These are phyloP conservation scores for Diaporthe velutina DNA, from an alignment of 2,329 filamentous ascomycete species.

Conservation along the genomic window DNA sequence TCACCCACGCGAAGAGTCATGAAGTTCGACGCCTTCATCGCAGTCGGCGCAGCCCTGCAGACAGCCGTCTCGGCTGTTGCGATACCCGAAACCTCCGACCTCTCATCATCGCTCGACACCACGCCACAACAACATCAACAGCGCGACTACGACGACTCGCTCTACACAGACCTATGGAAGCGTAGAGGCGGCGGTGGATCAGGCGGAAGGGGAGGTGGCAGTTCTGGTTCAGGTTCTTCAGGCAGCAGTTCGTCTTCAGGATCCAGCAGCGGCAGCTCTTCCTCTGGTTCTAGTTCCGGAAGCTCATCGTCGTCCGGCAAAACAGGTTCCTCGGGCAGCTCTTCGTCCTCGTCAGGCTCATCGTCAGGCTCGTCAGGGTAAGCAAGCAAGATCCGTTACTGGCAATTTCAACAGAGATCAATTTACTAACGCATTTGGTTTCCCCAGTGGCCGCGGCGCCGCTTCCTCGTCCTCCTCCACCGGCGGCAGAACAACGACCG, in stretches of 20 bases:
- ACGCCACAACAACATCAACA: constrained; percentile 33
- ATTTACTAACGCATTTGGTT: not conserved
- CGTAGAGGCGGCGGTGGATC: constrained; percentile 71
- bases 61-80: constrained; percentile 44
- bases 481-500: constrained; percentile 67
- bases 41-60: constrained; percentile 39
- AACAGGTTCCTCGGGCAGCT: constrained; percentile 33
- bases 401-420: not conserved
- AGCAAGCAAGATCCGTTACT: not conserved
- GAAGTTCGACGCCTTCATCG: constrained; percentile 23
- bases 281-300: constrained; percentile 25
- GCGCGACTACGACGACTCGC: constrained; percentile 39
- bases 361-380: constrained; percentile 5
- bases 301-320: constrained; percentile 49
- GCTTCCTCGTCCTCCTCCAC: constrained; percentile 52
- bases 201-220: constrained; percentile 57
- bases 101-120: constrained; percentile 34
- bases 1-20: constrained; percentile 3
- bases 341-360: constrained; percentile 6
- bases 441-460: constrained; percentile 41
- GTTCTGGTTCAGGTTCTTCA: constrained; percentile 43
- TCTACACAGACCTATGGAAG: constrained; percentile 65
- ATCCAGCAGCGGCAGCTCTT: constrained; percentile 20
- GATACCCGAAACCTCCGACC: constrained; percentile 40
- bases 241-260: constrained; percentile 42